phyloP scores from a whole-genome alignment of 257 asterid species.

The Solanum virginianum region DNA sequence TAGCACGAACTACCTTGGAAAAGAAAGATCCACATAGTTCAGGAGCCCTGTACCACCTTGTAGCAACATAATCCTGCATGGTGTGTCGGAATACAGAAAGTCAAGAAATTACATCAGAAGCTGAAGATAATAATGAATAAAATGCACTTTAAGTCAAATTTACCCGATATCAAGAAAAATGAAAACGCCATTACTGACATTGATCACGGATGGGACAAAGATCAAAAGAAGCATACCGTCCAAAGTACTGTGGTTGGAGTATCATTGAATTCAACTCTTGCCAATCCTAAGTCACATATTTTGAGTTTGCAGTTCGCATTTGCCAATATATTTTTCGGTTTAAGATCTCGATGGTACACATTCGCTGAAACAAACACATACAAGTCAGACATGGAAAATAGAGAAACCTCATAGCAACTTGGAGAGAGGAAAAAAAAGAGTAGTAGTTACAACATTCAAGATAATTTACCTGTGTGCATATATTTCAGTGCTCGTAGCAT shows the following conservation, averaged over 20 bases:
- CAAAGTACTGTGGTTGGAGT: constrained; percentile 80
- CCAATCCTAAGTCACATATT: constrained; percentile 86
- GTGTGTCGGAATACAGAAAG: constrained; percentile 1
- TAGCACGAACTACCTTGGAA: constrained; percentile 52
- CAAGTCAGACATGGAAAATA: background rate
- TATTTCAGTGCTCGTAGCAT: constrained; percentile 80
- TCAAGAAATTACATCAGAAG: background rate
- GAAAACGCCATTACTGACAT: background rate
- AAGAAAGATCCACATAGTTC: constrained; percentile 95
- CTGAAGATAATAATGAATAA: background rate
- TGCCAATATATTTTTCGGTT: constrained; percentile 92
- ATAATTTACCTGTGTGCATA: constrained; percentile 74
- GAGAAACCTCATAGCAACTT: background rate
- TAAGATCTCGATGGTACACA: constrained; percentile 89
- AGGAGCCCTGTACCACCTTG: constrained; percentile 99
- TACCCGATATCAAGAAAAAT: background rate
- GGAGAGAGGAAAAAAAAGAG: background rate
- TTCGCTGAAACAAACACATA: constrained; percentile 54
- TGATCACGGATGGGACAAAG: background rate
- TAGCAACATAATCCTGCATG: constrained; percentile 93
- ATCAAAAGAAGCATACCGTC: constrained; percentile 45
- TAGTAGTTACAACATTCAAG: background rate
- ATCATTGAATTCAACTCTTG: constrained; percentile 86
- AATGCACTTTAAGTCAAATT: background rate
- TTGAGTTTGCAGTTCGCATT: constrained; percentile 95